A percentile compares a stretch with the other conserved stretches of the same genome.
Evolutionary conservation across 2,329 filamentous ascomycete species (phyloP).

Genomic region (Nannizzia gypsea): DNA sequence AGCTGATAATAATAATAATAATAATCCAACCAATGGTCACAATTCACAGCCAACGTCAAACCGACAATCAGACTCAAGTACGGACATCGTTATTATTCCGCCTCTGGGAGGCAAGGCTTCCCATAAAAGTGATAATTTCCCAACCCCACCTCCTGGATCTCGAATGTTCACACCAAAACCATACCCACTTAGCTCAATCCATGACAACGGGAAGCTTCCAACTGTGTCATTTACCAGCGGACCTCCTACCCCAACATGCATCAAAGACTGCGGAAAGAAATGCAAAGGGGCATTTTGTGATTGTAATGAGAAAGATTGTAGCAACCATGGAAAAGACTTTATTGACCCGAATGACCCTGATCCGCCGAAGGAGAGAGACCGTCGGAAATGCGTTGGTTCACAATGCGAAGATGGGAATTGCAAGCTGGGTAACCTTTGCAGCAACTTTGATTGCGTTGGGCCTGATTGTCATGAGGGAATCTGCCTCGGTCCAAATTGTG

Average conservation of each 20-base stretch:
- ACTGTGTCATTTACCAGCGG: slow-evolving; percentile 4
- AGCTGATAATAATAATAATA: neutral
- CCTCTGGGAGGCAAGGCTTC: neutral
- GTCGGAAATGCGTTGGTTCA: neutral
- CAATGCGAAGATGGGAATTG: slow-evolving; percentile 4
- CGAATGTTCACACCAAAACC: slow-evolving; percentile 8
- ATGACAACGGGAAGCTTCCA: neutral
- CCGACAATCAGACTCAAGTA: neutral
- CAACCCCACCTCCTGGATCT: neutral
- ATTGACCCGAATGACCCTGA: slow-evolving; percentile 6
- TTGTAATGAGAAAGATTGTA: slow-evolving; percentile 1
- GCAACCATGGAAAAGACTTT: slow-evolving; percentile 2
- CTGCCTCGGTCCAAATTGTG: slow-evolving; percentile 4
- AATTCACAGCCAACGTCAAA: neutral
- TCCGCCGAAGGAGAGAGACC: neutral
- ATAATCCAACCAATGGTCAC: neutral
- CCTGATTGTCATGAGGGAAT: slow-evolving; percentile 4
- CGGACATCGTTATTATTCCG: neutral
- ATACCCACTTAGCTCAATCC: neutral
- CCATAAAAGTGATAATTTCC: neutral
- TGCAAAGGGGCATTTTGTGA: slow-evolving; percentile 3
- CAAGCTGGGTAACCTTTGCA: neutral
- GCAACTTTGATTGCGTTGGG: slow-evolving; percentile 4
- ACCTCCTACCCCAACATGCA: slow-evolving; percentile 4
- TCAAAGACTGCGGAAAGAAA: slow-evolving; percentile 5